Percentiles rank a stretch among this genome's conserved stretches.
Evolutionary conservation across 371 early-diverging fungal genomes (phyloP).

Genomic region (Sporodiniella umbellata): DNA sequence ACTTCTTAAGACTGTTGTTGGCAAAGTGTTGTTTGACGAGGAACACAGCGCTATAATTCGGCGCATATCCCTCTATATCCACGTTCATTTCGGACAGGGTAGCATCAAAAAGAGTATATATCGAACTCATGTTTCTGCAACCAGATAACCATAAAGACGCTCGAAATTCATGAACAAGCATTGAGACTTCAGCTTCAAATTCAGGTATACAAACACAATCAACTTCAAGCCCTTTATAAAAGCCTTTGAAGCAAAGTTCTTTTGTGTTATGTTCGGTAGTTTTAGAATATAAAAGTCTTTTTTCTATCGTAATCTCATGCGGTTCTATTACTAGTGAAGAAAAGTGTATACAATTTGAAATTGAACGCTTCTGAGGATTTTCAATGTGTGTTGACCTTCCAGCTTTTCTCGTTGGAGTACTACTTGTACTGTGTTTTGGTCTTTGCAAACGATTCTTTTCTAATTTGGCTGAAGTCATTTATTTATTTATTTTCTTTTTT

Average conservation of each 20-base stretch:
- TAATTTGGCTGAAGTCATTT: too few relatives aligned
- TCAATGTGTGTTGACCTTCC: too few relatives aligned
- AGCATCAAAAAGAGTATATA: conserved; percentile 1
- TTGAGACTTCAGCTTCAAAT: background rate
- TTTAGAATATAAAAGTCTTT: background rate
- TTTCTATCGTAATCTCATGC: background rate
- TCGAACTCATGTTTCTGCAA: conserved; percentile 11
- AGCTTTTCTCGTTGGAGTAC: too few relatives aligned
- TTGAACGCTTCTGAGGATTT: too few relatives aligned
- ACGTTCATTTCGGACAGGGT: background rate
- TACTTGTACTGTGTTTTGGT: too few relatives aligned
- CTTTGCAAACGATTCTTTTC: too few relatives aligned
- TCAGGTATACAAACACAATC: background rate
- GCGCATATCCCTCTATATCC: background rate
- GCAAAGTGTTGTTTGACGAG: background rate
- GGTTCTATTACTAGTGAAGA: background rate
- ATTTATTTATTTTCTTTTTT: too few relatives aligned
- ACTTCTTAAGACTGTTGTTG: background rate
- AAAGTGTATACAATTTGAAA: too few relatives aligned
- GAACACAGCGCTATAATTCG: background rate
- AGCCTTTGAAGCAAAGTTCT: background rate
- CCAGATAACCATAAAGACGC: conserved; percentile 1
- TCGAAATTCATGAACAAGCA: background rate
- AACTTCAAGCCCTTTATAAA: background rate
- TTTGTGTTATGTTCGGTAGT: background rate